phyloP scores from a whole-genome alignment of 1,139 yeast species.

The Nakaseomyces nivariensis region DNA sequence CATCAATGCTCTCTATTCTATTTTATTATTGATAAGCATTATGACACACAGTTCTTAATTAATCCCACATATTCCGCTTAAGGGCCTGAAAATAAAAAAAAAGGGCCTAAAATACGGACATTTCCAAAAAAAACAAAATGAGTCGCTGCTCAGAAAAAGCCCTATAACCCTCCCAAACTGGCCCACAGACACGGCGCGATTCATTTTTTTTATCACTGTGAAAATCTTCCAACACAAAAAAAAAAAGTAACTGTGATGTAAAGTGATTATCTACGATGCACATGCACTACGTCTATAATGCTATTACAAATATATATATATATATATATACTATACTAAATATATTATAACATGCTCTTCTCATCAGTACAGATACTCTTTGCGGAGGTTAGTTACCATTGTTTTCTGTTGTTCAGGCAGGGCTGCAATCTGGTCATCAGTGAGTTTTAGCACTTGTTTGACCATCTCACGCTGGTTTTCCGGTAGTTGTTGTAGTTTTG shows the following conservation, averaged over 20 bases:
- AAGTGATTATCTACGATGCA: no score
- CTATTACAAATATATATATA: no score
- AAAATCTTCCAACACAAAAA: no score
- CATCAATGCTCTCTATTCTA: no score
- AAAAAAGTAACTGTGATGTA: no score
- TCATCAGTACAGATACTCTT: conserved; percentile 38
- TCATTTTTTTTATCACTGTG: no score
- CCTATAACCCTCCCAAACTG: neutral
- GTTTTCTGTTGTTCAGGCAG: conserved; percentile 52
- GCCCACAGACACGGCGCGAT: no score
- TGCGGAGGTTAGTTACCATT: conserved; percentile 50
- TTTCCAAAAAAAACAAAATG: neutral
- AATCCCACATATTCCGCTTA: no score
- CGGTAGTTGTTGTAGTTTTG: conserved; percentile 24
- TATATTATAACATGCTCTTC: neutral
- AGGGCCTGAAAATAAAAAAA: no score
- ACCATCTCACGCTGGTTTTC: conserved; percentile 55
- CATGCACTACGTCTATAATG: no score
- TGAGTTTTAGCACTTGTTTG: conserved; percentile 51
- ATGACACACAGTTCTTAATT: no score
- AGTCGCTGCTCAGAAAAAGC: neutral
- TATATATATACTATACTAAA: neutral
- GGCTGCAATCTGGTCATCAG: conserved; percentile 44
- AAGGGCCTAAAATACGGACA: neutral
- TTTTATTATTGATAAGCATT: no score